A percentile compares a stretch with the other conserved stretches of the same genome.
Conservation (phyloP, 2,329 filamentous ascomycete species). For the Colletotrichum spaethianum region DNA sequence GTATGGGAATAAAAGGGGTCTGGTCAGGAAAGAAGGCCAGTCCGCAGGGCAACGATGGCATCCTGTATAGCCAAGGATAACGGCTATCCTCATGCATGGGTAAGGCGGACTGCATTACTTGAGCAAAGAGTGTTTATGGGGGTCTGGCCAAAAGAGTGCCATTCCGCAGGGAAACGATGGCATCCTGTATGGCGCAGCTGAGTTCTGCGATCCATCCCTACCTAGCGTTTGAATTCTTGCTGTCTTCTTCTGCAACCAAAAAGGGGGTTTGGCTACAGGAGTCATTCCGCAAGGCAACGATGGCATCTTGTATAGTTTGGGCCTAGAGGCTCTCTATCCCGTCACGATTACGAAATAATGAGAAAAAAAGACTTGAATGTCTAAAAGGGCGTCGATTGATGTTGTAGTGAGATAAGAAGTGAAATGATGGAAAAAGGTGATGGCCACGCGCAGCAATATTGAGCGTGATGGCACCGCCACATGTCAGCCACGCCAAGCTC, state of each 20-base stretch:
- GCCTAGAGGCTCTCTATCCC: constrained; percentile 26
- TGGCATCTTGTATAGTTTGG: constrained; percentile 42
- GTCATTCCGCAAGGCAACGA: constrained; percentile 43
- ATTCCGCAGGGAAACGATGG: constrained; percentile 42
- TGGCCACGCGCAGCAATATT: background rate
- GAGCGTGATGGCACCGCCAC: constrained; percentile 16
- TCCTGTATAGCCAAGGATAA: constrained; percentile 42
- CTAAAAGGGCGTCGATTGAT: background rate
- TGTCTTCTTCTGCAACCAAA: constrained; percentile 2
- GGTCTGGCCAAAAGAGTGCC: constrained; percentile 38
- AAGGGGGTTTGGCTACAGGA: constrained; percentile 35
- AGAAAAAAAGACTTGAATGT: constrained; percentile 3
- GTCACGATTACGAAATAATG: constrained; percentile 21
- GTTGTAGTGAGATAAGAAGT: background rate
- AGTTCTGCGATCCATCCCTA: constrained; percentile 29
- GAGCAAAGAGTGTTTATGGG: constrained; percentile 7
- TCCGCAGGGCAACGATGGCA: constrained; percentile 49
- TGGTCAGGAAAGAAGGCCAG: constrained; percentile 37
- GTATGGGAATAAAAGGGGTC: constrained; percentile 41
- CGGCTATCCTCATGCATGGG: constrained; percentile 25
- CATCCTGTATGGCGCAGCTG: constrained; percentile 38
- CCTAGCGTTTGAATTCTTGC: constrained; percentile 23
- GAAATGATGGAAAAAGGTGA: background rate
- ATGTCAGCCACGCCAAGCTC: constrained; percentile 9
- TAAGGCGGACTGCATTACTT: background rate